Base-by-base conservation (phyloP, 495 filamentous ascomycete genomes). In the Annulohypoxylon bovei region DNA sequence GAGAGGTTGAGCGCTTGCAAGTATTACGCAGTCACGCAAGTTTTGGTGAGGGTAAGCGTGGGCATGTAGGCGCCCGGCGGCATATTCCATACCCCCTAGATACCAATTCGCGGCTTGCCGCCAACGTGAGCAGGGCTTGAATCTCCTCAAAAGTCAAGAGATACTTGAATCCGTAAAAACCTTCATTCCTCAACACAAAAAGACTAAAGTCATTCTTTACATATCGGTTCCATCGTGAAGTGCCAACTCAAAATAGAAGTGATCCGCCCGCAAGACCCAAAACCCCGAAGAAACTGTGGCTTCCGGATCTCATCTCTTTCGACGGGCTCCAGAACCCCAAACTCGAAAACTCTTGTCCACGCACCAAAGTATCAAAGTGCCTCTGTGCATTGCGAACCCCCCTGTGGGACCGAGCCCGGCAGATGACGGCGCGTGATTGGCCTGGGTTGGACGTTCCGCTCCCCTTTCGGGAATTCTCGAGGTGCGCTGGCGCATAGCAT, bases 341-440 rank as follows among this genome's bases (percentile, higher is more conserved):
- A 60, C 39, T 53, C 49, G 20, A 39, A 62, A 50, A 55, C n/a
- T 49, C 57, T 68, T 68, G 50, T 46, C 35, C 47, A 35, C 32
- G 58, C 37, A 69, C 62, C 62, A 58, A 57, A 42, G 16, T 57
- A 18, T 25, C 18, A 47, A 47, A 47, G 44, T 47, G 16, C 9
- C 33, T 20, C 27, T 28, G 28, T 25, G 46, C 67, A 62, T 62
- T 56, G n/a, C 58, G 23, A 14, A 14, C 39, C 6, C 53, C 53
- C 67, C 55, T 37, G 61, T 64, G 62, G 22, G 42, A 55, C 62
- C 57, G 22, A 11, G 18, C 57, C 30, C 68, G 68, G 68, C 68
- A 71, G 68, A 62, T 66, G 62, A 25, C 27, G 12, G 53, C 32
- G 23, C 20, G 27, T 30, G 12, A 71, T 71, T 71, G 68, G 68